Evolutionary conservation across 139 green algal species (phyloP).

Genomic region (Limnomonas spitsbergensis): DNA sequence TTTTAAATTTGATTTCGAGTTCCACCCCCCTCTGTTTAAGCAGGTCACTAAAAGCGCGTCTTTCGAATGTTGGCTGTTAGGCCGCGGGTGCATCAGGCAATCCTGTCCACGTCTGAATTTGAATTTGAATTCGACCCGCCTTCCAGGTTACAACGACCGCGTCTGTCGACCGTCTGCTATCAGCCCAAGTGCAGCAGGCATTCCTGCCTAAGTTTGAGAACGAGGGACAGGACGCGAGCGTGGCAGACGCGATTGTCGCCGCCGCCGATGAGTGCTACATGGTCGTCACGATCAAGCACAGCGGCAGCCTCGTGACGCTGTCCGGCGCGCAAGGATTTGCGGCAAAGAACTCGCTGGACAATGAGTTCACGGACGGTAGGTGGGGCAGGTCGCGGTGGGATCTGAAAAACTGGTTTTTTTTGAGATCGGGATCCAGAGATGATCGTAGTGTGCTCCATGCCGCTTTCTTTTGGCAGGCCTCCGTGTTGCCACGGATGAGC

Average conservation of each 20-base stretch:
- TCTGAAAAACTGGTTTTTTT: not conserved
- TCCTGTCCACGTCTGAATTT: too few relatives aligned
- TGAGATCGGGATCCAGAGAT: too few relatives aligned
- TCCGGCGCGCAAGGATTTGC: conserved; percentile 42
- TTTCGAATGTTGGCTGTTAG: too few relatives aligned
- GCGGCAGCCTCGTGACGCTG: conserved; percentile 50
- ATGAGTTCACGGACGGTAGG: conserved; percentile 54
- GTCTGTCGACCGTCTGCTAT: not conserved
- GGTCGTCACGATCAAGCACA: conserved; percentile 61
- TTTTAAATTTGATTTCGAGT: too few relatives aligned
- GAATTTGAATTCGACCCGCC: too few relatives aligned
- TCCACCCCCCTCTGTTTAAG: too few relatives aligned
- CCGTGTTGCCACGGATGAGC: too few relatives aligned
- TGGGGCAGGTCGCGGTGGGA: not conserved
- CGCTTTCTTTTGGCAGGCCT: too few relatives aligned
- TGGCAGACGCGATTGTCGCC: conserved; percentile 32
- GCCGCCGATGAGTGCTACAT: conserved; percentile 32
- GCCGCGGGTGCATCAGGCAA: too few relatives aligned
- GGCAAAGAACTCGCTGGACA: conserved; percentile 58
- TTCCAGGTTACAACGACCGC: not conserved
- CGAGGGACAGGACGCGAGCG: conserved; percentile 47
- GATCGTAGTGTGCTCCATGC: too few relatives aligned
- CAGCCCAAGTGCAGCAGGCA: conserved; percentile 48
- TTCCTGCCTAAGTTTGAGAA: conserved; percentile 70
- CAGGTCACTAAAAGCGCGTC: too few relatives aligned